A percentile compares a stretch with the other conserved stretches of the same genome.
These are phyloP conservation scores for Dendrostoma leiphaemia DNA, from an alignment of 2,329 filamentous ascomycete genomes.

Conservation along the genomic window DNA sequence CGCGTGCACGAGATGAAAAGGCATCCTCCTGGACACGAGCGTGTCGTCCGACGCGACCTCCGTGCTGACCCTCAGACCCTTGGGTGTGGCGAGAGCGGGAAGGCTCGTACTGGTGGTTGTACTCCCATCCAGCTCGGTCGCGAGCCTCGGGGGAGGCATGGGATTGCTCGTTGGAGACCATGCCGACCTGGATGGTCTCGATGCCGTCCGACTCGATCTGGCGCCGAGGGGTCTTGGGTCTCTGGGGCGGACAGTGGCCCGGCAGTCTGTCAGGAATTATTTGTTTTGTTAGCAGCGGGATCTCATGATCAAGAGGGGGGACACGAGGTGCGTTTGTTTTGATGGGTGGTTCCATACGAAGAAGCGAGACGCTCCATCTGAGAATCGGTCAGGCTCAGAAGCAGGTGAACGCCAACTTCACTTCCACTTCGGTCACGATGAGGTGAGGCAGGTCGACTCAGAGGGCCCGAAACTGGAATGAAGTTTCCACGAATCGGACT, in stretches of 20 bases:
- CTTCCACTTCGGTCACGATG: constrained; percentile 31
- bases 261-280: constrained; percentile 18
- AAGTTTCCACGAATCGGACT: constrained; percentile 36
- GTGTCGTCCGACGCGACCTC: background rate
- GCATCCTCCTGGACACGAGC: background rate
- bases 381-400: constrained; percentile 47
- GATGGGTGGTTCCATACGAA: constrained; percentile 33
- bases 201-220: background rate
- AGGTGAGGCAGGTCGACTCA: constrained; percentile 32
- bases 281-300: background rate
- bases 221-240: background rate
- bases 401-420: constrained; percentile 41
- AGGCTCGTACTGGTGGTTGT: constrained; percentile 1
- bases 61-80: background rate
- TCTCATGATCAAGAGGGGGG: too few relatives aligned
- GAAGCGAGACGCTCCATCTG: constrained; percentile 48
- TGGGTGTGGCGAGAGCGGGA: background rate
- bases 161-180: background rate
- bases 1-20: constrained; percentile 1
- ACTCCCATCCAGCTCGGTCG: too few relatives aligned
- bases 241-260: constrained; percentile 14
- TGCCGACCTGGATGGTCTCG: constrained; percentile 9
- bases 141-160: background rate
- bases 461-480: constrained; percentile 31
- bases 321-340: too few relatives aligned